A percentile compares a stretch with the other conserved stretches of the same genome.
Evolutionary conservation across 1,284 basidiomycete genomes (phyloP).

Genomic region (Puccinia novopanici): DNA sequence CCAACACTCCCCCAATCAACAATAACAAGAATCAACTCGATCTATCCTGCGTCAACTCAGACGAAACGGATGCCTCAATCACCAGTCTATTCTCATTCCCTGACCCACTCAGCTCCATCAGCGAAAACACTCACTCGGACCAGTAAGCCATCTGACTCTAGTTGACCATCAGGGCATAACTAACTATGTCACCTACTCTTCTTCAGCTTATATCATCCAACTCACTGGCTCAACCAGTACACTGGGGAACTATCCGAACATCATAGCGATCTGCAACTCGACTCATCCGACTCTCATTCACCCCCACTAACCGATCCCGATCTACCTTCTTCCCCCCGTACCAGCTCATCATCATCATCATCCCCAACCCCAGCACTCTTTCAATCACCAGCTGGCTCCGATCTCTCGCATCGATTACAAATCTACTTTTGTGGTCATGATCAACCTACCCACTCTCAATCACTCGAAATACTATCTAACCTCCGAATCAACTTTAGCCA

Average conservation of each 20-base stretch:
- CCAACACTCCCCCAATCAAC: not conserved
- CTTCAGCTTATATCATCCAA: not conserved
- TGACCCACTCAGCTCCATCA: slow-evolving; percentile 26
- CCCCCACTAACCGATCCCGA: not conserved
- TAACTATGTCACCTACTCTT: no score
- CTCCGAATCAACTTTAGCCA: slow-evolving; percentile 25
- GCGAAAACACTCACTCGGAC: not conserved
- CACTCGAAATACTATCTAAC: slow-evolving; percentile 8
- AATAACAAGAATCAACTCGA: not conserved
- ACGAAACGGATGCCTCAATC: not conserved
- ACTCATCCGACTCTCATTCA: not conserved
- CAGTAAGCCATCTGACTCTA: slow-evolving; percentile 17
- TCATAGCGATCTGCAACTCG: not conserved
- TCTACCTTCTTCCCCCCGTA: not conserved
- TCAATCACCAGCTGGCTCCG: not conserved
- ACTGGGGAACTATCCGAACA: slow-evolving; percentile 1
- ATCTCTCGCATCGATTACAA: slow-evolving; percentile 18
- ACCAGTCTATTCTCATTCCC: slow-evolving; percentile 30
- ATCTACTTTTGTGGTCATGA: slow-evolving; percentile 23
- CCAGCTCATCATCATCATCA: not conserved
- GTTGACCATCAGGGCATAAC: no score
- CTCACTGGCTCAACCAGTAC: not conserved
- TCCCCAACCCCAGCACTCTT: not conserved
- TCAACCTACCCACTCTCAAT: slow-evolving; percentile 14
- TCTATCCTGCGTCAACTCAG: slow-evolving; percentile 21